phyloP scores from a whole-genome alignment of 495 filamentous ascomycete species.

The Neurospora sp. region DNA sequence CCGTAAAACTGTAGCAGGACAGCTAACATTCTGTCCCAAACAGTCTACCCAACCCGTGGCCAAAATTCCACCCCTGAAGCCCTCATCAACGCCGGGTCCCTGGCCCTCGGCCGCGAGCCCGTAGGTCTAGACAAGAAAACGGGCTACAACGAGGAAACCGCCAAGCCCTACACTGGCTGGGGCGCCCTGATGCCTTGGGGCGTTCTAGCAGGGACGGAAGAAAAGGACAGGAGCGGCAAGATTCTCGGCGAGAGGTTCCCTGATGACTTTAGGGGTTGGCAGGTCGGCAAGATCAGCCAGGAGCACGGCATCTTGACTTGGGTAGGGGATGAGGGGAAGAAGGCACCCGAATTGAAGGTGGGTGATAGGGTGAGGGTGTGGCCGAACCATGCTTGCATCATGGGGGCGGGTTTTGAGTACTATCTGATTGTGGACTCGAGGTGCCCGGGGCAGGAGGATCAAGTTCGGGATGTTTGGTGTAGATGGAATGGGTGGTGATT shows the following conservation, averaged over 20 bases:
- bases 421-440: constrained; percentile 68
- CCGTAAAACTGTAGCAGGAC: neutral
- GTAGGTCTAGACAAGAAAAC: constrained; percentile 28
- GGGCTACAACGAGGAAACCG: constrained; percentile 35
- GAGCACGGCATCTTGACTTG: constrained; percentile 56
- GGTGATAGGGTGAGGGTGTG: constrained; percentile 60
- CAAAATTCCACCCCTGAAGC: constrained; percentile 46
- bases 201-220: constrained; percentile 11
- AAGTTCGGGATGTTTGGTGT: constrained; percentile 62
- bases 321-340: constrained; percentile 20
- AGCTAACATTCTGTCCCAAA: constrained; percentile 14
- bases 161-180: constrained; percentile 53
- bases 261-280: constrained; percentile 42
- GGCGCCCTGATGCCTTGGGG: constrained; percentile 60
- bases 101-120: constrained; percentile 65
- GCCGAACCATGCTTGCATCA: constrained; percentile 81
- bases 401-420: constrained; percentile 60
- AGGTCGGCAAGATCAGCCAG: constrained; percentile 52
- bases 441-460: constrained; percentile 36
- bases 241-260: constrained; percentile 20
- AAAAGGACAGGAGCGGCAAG: neutral
- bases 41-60: constrained; percentile 53
- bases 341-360: constrained; percentile 41
- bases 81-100: constrained; percentile 57
- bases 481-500: constrained; percentile 50